Evolutionary conservation across 768 basidiomycete genomes (phyloP).

Genomic region (Agaricus blazei): DNA sequence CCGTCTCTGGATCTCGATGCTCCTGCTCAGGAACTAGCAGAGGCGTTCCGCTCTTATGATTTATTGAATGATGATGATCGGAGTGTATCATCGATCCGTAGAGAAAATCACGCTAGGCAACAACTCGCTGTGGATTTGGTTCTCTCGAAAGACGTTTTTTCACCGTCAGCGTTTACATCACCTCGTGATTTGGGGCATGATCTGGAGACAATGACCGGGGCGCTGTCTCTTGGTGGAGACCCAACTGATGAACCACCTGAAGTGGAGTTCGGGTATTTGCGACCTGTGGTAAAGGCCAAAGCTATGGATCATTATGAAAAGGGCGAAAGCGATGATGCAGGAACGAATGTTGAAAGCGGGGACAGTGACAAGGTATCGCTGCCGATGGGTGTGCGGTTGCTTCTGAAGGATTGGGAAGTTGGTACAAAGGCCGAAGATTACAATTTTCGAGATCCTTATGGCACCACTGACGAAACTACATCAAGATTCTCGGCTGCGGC

Average conservation of each 20-base stretch:
- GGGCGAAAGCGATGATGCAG: constrained; percentile 14
- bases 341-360: constrained; percentile 3
- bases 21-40: constrained; percentile 23
- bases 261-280: constrained; percentile 58
- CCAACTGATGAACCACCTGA: constrained; percentile 43
- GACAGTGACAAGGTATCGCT: constrained; percentile 16
- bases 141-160: constrained; percentile 55
- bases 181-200: constrained; percentile 21
- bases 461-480: constrained; percentile 17
- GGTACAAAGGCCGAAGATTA: constrained; percentile 48
- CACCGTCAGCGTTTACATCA: constrained; percentile 34
- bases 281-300: constrained; percentile 33
- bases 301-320: constrained; percentile 22
- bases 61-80: constrained; percentile 31
- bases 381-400: constrained; percentile 52
- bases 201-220: constrained; percentile 54
- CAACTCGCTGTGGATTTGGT: constrained; percentile 60
- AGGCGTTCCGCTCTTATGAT: constrained; percentile 39
- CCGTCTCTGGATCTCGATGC: constrained; percentile 28
- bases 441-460: constrained; percentile 53
- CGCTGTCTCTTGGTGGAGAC: constrained; percentile 41
- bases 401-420: constrained; percentile 66
- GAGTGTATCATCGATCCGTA: constrained; percentile 34
- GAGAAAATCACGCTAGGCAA: constrained; percentile 52
- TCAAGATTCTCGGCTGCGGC: neutral